phyloP scores from a whole-genome alignment of 208 protist species.

The Trypanosoma mega region DNA sequence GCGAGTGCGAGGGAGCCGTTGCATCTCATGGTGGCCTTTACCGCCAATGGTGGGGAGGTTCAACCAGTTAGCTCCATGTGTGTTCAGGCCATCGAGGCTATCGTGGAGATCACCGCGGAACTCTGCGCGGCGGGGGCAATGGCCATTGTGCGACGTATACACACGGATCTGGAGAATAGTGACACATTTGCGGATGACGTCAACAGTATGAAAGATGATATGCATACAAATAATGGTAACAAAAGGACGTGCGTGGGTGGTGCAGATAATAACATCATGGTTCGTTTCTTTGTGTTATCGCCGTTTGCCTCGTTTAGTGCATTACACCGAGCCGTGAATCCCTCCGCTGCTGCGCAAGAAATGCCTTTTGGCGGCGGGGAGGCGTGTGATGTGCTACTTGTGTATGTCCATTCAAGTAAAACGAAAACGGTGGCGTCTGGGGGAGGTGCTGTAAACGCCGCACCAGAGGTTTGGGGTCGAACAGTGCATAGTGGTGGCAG shows the following conservation, averaged over 20 bases:
- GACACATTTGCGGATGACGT: neutral
- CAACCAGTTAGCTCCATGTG: constrained; percentile 18
- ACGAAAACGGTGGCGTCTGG: neutral
- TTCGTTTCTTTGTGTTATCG: constrained; percentile 19
- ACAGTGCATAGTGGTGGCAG: neutral
- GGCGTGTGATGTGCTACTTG: constrained; percentile 26
- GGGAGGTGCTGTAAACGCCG: neutral
- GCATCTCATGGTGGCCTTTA: neutral
- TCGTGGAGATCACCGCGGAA: constrained; percentile 15
- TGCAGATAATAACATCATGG: no score
- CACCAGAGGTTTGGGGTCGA: constrained; percentile 23
- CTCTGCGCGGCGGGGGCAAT: neutral
- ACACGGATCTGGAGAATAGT: neutral
- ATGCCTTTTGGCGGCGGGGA: constrained; percentile 15
- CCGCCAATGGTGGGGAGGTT: no score
- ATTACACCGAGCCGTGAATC: constrained; percentile 4
- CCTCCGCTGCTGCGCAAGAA: no score
- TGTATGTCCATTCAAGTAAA: constrained; percentile 5
- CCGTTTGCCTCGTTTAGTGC: constrained; percentile 13
- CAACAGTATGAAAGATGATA: neutral
- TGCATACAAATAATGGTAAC: neutral
- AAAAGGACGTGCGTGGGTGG: no score
- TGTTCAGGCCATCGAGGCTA: constrained; percentile 17
- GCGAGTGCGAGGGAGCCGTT: neutral
- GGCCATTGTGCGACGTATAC: neutral